Percentiles rank a stretch among this genome's conserved stretches.
Conservation (phyloP, 2,329 filamentous ascomycete genomes). For the Purpureocillium lavendulum region DNA sequence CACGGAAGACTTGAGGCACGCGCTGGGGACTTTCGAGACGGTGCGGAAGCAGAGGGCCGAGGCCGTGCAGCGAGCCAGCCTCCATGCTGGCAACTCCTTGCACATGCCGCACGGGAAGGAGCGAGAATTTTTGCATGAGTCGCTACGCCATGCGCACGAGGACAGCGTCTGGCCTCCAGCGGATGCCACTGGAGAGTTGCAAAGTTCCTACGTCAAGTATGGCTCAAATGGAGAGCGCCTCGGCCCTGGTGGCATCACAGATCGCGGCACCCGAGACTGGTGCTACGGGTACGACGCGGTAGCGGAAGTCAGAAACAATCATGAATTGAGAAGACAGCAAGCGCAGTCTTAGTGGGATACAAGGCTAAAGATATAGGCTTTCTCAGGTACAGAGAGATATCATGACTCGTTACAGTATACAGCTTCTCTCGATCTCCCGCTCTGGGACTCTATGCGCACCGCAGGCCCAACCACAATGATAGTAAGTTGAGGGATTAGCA, state of each 20-base stretch:
- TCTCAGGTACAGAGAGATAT: too few species aligned
- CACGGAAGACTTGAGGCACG: background rate
- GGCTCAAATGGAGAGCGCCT: too few species aligned
- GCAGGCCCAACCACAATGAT: too few species aligned
- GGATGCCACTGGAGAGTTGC: background rate
- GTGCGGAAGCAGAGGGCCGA: conserved; percentile 6
- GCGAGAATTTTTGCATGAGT: conserved; percentile 6
- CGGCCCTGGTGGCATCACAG: conserved; percentile 1
- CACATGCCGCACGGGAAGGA: conserved; percentile 3
- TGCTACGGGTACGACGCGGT: conserved; percentile 7
- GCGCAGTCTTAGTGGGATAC: too few species aligned
- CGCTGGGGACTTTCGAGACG: conserved; percentile 5
- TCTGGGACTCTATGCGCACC: too few species aligned
- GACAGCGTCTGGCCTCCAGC: background rate
- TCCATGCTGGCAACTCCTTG: conserved; percentile 7
- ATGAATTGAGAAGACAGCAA: too few species aligned
- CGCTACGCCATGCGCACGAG: conserved; percentile 3
- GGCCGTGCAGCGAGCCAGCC: conserved; percentile 9
- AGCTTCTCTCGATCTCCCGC: too few species aligned
- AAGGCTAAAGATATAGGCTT: too few species aligned
- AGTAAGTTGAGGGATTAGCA: too few species aligned
- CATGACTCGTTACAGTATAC: too few species aligned
- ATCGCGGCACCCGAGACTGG: conserved; percentile 6
- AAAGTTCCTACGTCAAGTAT: too few species aligned
- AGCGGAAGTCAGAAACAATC: background rate